phyloP scores from a whole-genome alignment of 805 yeast species.

The Candida qinlingensis region DNA sequence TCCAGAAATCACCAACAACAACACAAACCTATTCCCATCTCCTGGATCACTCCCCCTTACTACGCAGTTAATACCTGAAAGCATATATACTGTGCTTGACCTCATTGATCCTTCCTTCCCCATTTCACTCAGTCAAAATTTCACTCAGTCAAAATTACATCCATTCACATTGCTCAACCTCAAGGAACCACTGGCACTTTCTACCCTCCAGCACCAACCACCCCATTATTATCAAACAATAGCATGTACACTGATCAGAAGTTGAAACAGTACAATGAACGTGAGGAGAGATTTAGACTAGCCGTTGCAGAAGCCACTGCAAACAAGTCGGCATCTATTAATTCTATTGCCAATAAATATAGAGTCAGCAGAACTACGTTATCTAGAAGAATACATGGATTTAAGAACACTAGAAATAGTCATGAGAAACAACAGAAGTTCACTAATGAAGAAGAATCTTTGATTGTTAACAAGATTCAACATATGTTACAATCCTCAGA shows the following conservation, averaged over 20 bases:
- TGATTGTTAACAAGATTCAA: slow-evolving; percentile 19
- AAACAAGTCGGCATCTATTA: slow-evolving; percentile 23
- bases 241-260: slow-evolving; percentile 23
- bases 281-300: slow-evolving; percentile 24
- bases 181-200: neutral
- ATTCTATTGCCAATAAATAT: slow-evolving; percentile 26
- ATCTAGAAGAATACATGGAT: slow-evolving; percentile 26
- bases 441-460: slow-evolving; percentile 24
- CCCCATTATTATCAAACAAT: neutral
- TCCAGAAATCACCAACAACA: no score
- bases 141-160: slow-evolving; percentile 3
- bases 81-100: no score
- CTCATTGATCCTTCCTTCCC: neutral
- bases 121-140: neutral
- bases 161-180: slow-evolving; percentile 4
- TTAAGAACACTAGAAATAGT: slow-evolving; percentile 25
- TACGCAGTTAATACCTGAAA: no score
- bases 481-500: slow-evolving; percentile 16
- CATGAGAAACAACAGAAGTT: slow-evolving; percentile 28
- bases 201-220: neutral
- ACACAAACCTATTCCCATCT: no score
- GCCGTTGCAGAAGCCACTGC: slow-evolving; percentile 25
- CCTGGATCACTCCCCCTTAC: no score
- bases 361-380: slow-evolving; percentile 23
- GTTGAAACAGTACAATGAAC: slow-evolving; percentile 26